Percentiles rank a stretch among this genome's conserved stretches.
Evolutionary conservation across 352 stramenopile species (phyloP).

Genomic region (Ophiocytium majus): DNA sequence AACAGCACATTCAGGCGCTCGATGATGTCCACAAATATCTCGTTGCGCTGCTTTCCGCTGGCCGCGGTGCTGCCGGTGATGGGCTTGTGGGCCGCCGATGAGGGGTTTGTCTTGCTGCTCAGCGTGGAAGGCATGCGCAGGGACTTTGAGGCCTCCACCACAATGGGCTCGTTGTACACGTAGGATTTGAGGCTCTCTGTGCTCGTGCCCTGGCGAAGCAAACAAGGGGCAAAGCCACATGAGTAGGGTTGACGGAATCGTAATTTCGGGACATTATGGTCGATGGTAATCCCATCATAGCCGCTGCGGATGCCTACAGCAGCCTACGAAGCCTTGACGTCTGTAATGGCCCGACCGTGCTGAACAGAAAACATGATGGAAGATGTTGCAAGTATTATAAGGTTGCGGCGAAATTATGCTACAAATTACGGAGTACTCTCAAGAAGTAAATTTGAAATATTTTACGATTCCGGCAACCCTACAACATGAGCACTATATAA

Average conservation of each 20-base stretch:
- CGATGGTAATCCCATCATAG: too few species aligned
- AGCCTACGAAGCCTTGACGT: too few species aligned
- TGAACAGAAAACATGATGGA: too few species aligned
- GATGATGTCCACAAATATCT: slow-evolving; percentile 99
- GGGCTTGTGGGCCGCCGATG: slow-evolving; percentile 82
- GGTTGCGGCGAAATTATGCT: too few species aligned
- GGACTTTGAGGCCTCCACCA: slow-evolving; percentile 74
- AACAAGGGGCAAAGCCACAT: neutral
- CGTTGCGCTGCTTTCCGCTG: slow-evolving; percentile 81
- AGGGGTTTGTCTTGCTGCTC: slow-evolving; percentile 81
- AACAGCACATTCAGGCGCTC: slow-evolving; percentile 97
- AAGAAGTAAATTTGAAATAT: too few species aligned
- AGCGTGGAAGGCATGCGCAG: slow-evolving; percentile 41
- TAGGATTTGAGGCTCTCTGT: slow-evolving; percentile 95
- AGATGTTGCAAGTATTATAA: too few species aligned
- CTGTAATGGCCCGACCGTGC: too few species aligned
- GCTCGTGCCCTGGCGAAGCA: slow-evolving; percentile 71
- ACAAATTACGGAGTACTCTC: too few species aligned
- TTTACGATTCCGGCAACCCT: too few species aligned
- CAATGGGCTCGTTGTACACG: slow-evolving; percentile 96
- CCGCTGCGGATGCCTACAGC: too few species aligned
- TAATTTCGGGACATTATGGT: too few species aligned
- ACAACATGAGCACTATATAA: too few species aligned
- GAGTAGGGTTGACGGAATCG: neutral
- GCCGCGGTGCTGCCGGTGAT: slow-evolving; percentile 66